phyloP scores from a whole-genome alignment of 31 red algal species.

The Porphyra umbilicalis region DNA sequence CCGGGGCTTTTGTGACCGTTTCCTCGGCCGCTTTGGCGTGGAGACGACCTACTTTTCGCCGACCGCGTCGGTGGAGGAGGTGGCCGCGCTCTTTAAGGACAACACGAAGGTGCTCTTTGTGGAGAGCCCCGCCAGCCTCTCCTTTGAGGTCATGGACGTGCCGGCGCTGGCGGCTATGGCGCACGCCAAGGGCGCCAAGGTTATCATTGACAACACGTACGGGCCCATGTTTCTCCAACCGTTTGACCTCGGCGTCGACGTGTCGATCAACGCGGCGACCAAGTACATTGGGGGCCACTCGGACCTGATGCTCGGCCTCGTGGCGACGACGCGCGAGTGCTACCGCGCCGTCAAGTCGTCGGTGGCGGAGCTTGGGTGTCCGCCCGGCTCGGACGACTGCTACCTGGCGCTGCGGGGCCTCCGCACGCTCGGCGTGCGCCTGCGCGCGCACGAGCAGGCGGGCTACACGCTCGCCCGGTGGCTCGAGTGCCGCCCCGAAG shows the following conservation, averaged over 20 bases:
- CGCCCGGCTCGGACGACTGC: slow-evolving; percentile 88
- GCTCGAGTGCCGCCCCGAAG: slow-evolving; percentile 74
- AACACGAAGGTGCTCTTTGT: slow-evolving; percentile 73
- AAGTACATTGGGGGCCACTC: slow-evolving; percentile 98
- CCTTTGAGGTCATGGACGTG: slow-evolving; percentile 91
- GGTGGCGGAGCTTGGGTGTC: slow-evolving; percentile 84
- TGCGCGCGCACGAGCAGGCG: slow-evolving; percentile 68
- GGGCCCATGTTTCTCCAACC: slow-evolving; percentile 80
- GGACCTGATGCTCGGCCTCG: slow-evolving; percentile 95
- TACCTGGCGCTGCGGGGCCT: slow-evolving; percentile 87
- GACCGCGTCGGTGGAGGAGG: slow-evolving; percentile 16
- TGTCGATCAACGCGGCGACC: slow-evolving; percentile 88
- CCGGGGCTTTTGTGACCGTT: slow-evolving; percentile 78
- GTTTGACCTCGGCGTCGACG: slow-evolving; percentile 75
- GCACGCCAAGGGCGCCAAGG: slow-evolving; percentile 50
- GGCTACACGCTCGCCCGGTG: slow-evolving; percentile 56
- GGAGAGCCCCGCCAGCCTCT: slow-evolving; percentile 77
- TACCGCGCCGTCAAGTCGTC: slow-evolving; percentile 77
- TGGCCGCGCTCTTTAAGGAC: slow-evolving; percentile 32
- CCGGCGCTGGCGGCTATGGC: slow-evolving; percentile 55
- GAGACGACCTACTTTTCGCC: slow-evolving; percentile 82
- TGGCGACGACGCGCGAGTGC: slow-evolving; percentile 43
- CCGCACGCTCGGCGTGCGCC: slow-evolving; percentile 65
- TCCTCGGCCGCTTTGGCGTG: slow-evolving; percentile 84
- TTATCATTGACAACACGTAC: slow-evolving; percentile 93